Conservation (phyloP, 164 flowering plant species). For the Cinnamomum micranthum region DNA sequence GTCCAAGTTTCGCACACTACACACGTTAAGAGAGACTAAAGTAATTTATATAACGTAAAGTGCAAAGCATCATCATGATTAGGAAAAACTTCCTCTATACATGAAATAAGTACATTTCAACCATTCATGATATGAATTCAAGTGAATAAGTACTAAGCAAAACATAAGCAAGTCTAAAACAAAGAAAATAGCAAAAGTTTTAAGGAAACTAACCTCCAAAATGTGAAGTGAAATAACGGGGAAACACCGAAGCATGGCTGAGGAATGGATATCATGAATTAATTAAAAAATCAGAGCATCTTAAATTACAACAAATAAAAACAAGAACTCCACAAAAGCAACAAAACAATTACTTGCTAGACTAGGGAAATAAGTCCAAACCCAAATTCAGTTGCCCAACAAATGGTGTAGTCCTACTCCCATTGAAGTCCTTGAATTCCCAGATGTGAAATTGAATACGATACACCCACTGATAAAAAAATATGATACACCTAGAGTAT, state of each 20-base stretch:
- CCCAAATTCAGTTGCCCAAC: not conserved
- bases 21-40: not conserved
- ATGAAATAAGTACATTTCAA: not conserved
- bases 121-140: not conserved
- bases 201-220: constrained; percentile 28
- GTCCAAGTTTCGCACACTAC: not conserved
- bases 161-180: not conserved
- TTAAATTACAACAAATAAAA: not conserved
- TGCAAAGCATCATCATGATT: not conserved
- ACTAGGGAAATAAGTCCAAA: not conserved
- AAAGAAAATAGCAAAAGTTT: not conserved
- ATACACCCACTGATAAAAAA: no score
- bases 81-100: not conserved
- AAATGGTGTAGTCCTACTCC: no score
- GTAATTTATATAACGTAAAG: no score
- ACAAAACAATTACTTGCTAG: not conserved
- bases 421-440: no score
- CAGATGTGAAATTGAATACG: no score
- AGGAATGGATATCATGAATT: not conserved
- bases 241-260: constrained; percentile 35
- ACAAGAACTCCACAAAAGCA: not conserved
- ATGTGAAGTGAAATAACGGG: constrained; percentile 25
- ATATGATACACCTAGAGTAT: no score
- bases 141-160: not conserved
- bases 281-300: not conserved